Percentiles rank a stretch among this genome's conserved stretches.
Conservation (phyloP, 2,329 filamentous ascomycete species). For the Chrysosporium keratinophilum region DNA sequence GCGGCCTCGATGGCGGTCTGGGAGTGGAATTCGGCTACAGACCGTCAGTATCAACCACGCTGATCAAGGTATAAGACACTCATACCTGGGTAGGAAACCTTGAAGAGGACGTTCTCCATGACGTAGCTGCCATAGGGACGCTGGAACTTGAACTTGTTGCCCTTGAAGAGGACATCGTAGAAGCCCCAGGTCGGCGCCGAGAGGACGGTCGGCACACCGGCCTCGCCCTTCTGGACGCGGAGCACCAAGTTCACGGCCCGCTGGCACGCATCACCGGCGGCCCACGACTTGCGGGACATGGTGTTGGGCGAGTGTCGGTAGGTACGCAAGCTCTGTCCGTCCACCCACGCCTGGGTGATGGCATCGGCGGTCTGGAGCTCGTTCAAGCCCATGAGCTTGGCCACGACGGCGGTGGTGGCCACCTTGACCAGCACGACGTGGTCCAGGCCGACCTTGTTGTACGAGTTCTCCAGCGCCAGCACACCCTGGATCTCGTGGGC, state of each 20-base stretch:
- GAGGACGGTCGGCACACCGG: conserved; percentile 82
- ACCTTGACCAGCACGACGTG: conserved; percentile 98
- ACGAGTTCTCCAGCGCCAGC: conserved; percentile 92
- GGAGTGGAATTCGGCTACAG: conserved; percentile 83
- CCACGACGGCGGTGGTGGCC: conserved; percentile 83
- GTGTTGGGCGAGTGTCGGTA: conserved; percentile 98
- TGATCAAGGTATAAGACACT: conserved; percentile 22
- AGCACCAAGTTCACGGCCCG: conserved; percentile 82
- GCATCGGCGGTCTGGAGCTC: conserved; percentile 90
- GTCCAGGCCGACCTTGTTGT: conserved; percentile 96
- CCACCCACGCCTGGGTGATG: conserved; percentile 93
- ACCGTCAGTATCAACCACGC: conserved; percentile 18
- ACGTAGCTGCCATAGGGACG: conserved; percentile 94
- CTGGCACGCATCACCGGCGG: conserved; percentile 94
- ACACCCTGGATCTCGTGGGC: conserved; percentile 98
- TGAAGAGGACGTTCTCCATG: conserved; percentile 99
- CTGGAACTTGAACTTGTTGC: conserved; percentile 93
- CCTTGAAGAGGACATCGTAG: conserved; percentile 96
- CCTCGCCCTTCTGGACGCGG: conserved; percentile 84
- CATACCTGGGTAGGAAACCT: conserved; percentile 93
- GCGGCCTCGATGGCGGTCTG: conserved; percentile 96
- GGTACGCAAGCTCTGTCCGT: conserved; percentile 89
- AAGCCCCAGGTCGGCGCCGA: conserved; percentile 93
- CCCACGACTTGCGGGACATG: conserved; percentile 99
- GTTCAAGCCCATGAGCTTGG: conserved; percentile 83